Percentiles rank a stretch among this genome's conserved stretches.
These are phyloP conservation scores for Uronychia setigera DNA, from an alignment of 73 alveolate species.

Conservation along the genomic window DNA sequence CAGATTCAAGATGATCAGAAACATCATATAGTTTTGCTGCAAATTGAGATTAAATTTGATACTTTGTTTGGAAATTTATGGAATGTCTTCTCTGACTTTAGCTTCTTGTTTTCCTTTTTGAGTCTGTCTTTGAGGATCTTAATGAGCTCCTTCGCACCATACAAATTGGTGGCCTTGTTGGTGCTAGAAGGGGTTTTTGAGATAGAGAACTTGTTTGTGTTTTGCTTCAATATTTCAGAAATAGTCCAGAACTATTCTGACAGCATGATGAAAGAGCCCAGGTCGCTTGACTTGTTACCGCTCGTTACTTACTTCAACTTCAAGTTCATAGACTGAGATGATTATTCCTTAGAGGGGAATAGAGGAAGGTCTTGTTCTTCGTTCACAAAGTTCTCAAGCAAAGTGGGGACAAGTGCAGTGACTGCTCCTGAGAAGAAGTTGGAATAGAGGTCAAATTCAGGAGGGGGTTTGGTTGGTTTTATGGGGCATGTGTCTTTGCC, in stretches of 20 bases:
- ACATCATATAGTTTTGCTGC: neutral
- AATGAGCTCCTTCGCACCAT: neutral
- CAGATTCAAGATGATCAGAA: neutral
- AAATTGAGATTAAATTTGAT: neutral
- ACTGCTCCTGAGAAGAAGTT: neutral
- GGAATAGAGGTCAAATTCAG: too few relatives aligned
- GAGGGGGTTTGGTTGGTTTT: too few relatives aligned
- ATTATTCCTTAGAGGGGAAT: too few relatives aligned
- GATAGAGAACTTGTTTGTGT: neutral
- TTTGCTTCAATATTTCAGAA: neutral
- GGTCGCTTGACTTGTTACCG: too few relatives aligned
- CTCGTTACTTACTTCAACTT: too few relatives aligned
- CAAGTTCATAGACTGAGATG: too few relatives aligned
- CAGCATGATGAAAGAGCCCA: neutral
- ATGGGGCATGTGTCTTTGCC: too few relatives aligned
- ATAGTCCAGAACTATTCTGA: neutral
- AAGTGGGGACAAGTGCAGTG: neutral
- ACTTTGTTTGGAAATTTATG: neutral
- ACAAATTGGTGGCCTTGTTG: too few relatives aligned
- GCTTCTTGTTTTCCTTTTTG: neutral
- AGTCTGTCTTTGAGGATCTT: neutral
- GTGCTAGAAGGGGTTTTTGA: too few relatives aligned
- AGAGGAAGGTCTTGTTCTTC: too few relatives aligned
- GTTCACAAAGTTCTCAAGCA: neutral
- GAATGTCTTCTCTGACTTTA: neutral